A percentile compares a stretch with the other conserved stretches of the same genome.
Conservation (phyloP, 805 yeast species). For the Suhomyces tanzawaensis region DNA sequence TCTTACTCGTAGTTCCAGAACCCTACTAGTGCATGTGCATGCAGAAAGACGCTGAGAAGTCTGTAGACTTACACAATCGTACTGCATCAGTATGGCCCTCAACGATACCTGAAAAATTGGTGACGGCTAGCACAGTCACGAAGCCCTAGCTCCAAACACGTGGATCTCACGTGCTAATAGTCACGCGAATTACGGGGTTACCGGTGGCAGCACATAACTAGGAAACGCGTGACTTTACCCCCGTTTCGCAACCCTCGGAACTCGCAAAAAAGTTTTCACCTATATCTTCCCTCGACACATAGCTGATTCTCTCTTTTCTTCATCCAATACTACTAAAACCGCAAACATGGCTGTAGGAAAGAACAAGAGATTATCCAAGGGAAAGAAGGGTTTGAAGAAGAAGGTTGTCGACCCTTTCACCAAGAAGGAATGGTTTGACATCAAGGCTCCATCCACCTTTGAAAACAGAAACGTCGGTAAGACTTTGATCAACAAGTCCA, state of each 20-base stretch:
- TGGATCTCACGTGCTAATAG: background rate
- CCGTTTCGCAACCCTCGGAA: background rate
- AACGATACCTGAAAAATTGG: no score
- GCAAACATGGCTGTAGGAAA: constrained; percentile 68
- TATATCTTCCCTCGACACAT: background rate
- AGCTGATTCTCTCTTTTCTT: no score
- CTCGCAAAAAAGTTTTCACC: background rate
- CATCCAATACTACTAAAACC: no score
- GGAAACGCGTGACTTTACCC: no score
- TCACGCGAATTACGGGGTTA: background rate
- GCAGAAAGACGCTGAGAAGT: no score
- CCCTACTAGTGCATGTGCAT: no score
- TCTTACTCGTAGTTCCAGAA: background rate
- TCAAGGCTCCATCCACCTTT: constrained; percentile 98
- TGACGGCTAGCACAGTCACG: no score
- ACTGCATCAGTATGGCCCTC: no score
- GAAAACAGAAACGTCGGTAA: constrained; percentile 99
- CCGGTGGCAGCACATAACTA: no score
- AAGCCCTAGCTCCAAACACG: constrained; percentile 3
- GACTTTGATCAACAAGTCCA: constrained; percentile 96
- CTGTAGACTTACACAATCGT: no score
- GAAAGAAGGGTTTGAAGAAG: constrained; percentile 98
- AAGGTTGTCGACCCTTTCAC: constrained; percentile 99
- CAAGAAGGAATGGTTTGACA: constrained; percentile 98
- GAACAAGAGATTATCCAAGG: constrained; percentile 84